A percentile compares a stretch with the other conserved stretches of the same genome.
Evolutionary conservation across 208 protist species (phyloP).

Genomic region (Acanthamoeba royreba): DNA sequence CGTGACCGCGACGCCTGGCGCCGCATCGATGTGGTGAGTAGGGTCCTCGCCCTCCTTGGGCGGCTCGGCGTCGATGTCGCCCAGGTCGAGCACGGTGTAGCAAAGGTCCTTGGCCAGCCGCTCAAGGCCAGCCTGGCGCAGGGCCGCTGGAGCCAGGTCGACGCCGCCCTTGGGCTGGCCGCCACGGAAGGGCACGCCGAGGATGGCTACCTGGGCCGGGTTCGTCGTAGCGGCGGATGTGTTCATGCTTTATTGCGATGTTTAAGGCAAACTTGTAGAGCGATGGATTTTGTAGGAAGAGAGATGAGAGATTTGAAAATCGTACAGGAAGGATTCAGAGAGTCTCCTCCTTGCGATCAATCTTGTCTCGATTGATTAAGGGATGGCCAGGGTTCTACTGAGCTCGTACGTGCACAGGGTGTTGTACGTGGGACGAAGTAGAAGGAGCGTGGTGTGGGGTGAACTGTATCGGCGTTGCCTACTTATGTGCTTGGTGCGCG

Average conservation of each 20-base stretch:
- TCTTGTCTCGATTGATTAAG: too few relatives aligned
- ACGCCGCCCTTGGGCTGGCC: conserved; percentile 28
- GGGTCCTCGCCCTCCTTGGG: neutral
- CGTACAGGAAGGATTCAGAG: too few relatives aligned
- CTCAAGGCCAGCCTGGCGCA: neutral
- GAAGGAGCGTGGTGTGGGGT: too few relatives aligned
- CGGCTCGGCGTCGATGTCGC: neutral
- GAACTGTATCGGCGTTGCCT: too few relatives aligned
- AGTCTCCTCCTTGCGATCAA: too few relatives aligned
- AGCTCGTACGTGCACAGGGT: too few relatives aligned
- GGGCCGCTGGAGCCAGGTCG: neutral
- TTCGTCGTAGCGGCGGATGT: neutral
- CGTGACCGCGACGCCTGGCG: neutral
- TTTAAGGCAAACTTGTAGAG: neutral
- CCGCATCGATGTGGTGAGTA: neutral
- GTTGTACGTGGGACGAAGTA: too few relatives aligned
- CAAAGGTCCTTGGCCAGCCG: neutral
- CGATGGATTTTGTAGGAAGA: neutral
- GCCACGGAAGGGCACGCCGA: neutral
- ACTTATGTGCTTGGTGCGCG: too few relatives aligned
- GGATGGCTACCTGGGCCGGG: neutral
- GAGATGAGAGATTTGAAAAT: too few relatives aligned
- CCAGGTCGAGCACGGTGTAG: neutral
- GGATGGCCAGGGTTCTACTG: too few relatives aligned
- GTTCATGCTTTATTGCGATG: too few relatives aligned